Base-by-base conservation (phyloP, 2,329 filamentous ascomycete species). In the Tolypocladium endophyticum region DNA sequence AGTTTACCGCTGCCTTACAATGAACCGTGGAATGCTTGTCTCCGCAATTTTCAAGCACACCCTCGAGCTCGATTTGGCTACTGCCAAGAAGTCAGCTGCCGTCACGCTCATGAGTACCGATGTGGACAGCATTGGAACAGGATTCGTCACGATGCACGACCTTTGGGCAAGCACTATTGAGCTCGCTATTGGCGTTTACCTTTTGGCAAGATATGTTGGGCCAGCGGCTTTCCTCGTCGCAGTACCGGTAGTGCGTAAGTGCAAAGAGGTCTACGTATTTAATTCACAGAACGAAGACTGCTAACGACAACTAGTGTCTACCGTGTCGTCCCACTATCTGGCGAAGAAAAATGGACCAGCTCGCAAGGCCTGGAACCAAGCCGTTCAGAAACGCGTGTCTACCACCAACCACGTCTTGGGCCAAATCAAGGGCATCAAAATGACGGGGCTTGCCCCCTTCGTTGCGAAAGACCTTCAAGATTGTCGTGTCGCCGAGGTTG, bases 231-330 rank as follows among this genome's bases (percentile, higher is more conserved):
- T 61, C n/a, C 58, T 64, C 11, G 50, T 61, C 5, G 82, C 81
- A 87, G 92, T 92, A 60, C 89, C 89, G 2, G 85, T 87, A 60
- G 90, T 86, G n/a, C 58, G 66, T 60, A 41, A 56, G 56, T 45
- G n/a, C n/a, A 45, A 45, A 9, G 41, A 11, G 41, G 9, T 60
- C 16, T 59, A 45, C 23, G 50, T 33, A 12, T 23, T 23, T 53
- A 11, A 28, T 59, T 47, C 36, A 8, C 23, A n/a, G 36, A 36
- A 2, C 20, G 14, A 43, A 2, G 58, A 62, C 66, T 55, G 1
- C 58, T 55, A 18, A 69, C 65, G 20, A 67, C 60, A 0, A 71
- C 68, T 12, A 1, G 75, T 71, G 0, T 75, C 69, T 72, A 79
- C 78, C 74, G 53, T 73, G 61, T 30, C 63, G 63, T 4, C 76